Base-by-base conservation (phyloP, 768 basidiomycete genomes). In the Lanmaoa pseudosensibilis region DNA sequence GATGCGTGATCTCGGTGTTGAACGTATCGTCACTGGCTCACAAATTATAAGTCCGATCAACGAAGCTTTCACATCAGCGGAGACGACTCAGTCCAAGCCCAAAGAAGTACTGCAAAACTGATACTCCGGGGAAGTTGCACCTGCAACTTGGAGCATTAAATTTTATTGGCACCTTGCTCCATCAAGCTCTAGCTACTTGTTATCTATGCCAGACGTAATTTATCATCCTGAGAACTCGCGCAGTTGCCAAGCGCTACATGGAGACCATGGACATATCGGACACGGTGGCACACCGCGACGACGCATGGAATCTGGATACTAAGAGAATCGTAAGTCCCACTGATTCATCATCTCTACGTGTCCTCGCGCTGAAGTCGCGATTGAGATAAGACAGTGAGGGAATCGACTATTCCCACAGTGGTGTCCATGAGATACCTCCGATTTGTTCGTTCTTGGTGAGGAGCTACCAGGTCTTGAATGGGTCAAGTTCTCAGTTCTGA, bases 341-440 rank as follows among this genome's bases (percentile, higher is more conserved):
- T 37, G 5, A 23, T 41, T 23, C 40, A 21, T 21, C 40, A 4
- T 21, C 6, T 23, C 12, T 25, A 25, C 25, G 25, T 5, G 51
- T 11, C 19, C 49, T 52, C n/a, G 40, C 6, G 12, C 30, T 23
- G 23, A 50, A 19, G 19, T 43, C 33, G 33, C 7, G 52, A 23
- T 59, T 57, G 41, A 60, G 59, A 23, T 34, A 36, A 19, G 65
- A 52, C 11, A 46, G 46, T 50, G 1, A 18, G 21, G 9, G 50
- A 38, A 18, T 15, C 30, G 25, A 34, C 6, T 13, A 45, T 41
- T 39, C 23, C 57, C 0, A 32, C 7, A 8, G 7, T 4, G 4
- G 49, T 30, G 12, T 44, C 34, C 19, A 25, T 0, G 46, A 38
- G 38, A 34, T 10, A 34, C 18, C 0, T 33, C 46, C 9, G n/a